These are phyloP conservation scores for Vairimorpha ceranae DNA, from an alignment of 371 early-diverging fungal genomes.

Conservation along the genomic window DNA sequence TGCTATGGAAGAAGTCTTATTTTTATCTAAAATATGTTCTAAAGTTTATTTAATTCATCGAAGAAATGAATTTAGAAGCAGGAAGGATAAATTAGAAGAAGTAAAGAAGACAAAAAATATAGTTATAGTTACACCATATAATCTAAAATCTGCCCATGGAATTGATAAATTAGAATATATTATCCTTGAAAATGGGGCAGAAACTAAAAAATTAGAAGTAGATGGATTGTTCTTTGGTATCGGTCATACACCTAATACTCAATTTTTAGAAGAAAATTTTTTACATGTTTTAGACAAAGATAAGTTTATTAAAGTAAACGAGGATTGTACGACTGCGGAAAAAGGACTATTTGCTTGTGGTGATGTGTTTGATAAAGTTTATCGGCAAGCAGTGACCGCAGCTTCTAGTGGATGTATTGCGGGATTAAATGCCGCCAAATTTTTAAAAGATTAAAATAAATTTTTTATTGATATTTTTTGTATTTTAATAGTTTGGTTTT, in stretches of 20 bases:
- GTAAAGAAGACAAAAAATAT: slow-evolving; percentile 74
- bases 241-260: slow-evolving; percentile 82
- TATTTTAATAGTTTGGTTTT: no score
- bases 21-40: slow-evolving; percentile 76
- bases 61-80: slow-evolving; percentile 84
- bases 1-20: slow-evolving; percentile 92
- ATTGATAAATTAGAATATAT: slow-evolving; percentile 64
- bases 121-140: slow-evolving; percentile 77
- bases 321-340: slow-evolving; percentile 70
- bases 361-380: slow-evolving; percentile 88
- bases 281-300: slow-evolving; percentile 71
- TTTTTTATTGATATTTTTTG: no score
- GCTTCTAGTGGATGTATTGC: slow-evolving; percentile 64
- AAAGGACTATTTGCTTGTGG: slow-evolving; percentile 90
- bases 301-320: slow-evolving; percentile 76
- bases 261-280: slow-evolving; percentile 63
- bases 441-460: background rate
- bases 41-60: slow-evolving; percentile 85
- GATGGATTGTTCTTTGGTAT: slow-evolving; percentile 95
- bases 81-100: slow-evolving; percentile 83
- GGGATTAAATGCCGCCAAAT: slow-evolving; percentile 10
- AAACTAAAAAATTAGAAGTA: slow-evolving; percentile 66
- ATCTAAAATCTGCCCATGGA: slow-evolving; percentile 75
- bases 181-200: slow-evolving; percentile 61
- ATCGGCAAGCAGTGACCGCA: slow-evolving; percentile 75